Base-by-base conservation (phyloP, 805 yeast genomes). In the Ogataea minuta region DNA sequence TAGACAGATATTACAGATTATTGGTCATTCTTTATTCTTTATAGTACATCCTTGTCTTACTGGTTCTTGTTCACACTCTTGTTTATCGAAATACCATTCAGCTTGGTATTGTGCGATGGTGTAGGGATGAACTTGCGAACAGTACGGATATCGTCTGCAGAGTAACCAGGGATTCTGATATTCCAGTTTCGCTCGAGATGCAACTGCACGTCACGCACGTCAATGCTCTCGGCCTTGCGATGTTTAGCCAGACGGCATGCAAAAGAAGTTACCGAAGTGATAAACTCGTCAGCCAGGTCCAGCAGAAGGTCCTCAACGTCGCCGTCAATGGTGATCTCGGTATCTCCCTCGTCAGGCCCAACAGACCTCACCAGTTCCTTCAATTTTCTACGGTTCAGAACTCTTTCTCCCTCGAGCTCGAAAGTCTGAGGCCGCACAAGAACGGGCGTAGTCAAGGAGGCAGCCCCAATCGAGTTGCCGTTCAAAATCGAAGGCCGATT, bases 231-330 rank as follows among this genome's bases (percentile, higher is more conserved):
- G 6, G 87, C 78, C 56, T 86, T 88, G 52, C 99, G 75, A 58
- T 91, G 97, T 60, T 93, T 93, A 15, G 99, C 98, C 49, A 93
- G 70, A 39, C 95, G 76, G 59, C 98, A 91, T 1, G 98, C 96
- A 67, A 93, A 93, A 2, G 88, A 72, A 0, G 97, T 89, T 2
- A 95, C 96, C 33, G 86, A 81, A 6, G 84, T 76, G 11, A 93
- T 93, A 57, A 93, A 93, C 57, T 93, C 98, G 62, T 93, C 99
- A 0, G 99, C 97, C 33, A 93, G 67, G 61, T 93, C 99, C 30
- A 93, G 69, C 24, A 93, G 66, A 27, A 93, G 66, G 52, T 91
- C 98, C 61, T 90, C 96, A 12, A 88, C 95, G 62, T 93, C 97
- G 19, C 97, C 98, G 61, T 91, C 99, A 41, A 93, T 84, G 4